phyloP scores from a whole-genome alignment of 306 rosid genomes.

The Hylodesmum podocarpum region DNA sequence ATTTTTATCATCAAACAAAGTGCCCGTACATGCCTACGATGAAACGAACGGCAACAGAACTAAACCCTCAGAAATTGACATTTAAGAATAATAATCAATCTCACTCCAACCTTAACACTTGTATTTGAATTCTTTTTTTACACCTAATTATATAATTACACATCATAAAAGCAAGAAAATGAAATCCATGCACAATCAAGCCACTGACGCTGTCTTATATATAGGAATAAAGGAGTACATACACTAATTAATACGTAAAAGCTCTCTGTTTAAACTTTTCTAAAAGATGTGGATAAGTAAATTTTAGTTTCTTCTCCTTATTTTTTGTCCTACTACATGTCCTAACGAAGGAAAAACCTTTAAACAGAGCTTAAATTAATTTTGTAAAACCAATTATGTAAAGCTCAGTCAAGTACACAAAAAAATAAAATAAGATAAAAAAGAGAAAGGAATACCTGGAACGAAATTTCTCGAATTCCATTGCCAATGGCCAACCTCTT shows the following conservation, averaged over 20 bases:
- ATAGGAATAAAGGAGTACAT: too few relatives aligned
- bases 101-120: too few relatives aligned
- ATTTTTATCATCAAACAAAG: too few relatives aligned
- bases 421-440: background rate
- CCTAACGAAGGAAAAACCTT: too few relatives aligned
- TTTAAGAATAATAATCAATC: background rate
- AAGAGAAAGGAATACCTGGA: slow-evolving; percentile 6
- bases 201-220: background rate
- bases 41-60: background rate
- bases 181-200: background rate
- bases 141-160: background rate
- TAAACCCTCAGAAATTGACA: background rate
- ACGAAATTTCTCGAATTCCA: slow-evolving; percentile 9
- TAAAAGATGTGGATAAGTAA: too few relatives aligned
- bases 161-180: background rate
- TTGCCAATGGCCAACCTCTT: slow-evolving; percentile 19
- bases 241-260: too few relatives aligned
- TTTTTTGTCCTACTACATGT: too few relatives aligned
- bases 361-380: too few relatives aligned
- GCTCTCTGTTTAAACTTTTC: too few relatives aligned
- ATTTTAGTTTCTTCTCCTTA: too few relatives aligned
- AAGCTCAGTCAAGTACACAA: background rate
- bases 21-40: too few relatives aligned
- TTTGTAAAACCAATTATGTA: too few relatives aligned
- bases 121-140: background rate